A percentile compares a stretch with the other conserved stretches of the same genome.
Evolutionary conservation across 352 stramenopile genomes (phyloP).

Genomic region (Phytophthora hybrid): DNA sequence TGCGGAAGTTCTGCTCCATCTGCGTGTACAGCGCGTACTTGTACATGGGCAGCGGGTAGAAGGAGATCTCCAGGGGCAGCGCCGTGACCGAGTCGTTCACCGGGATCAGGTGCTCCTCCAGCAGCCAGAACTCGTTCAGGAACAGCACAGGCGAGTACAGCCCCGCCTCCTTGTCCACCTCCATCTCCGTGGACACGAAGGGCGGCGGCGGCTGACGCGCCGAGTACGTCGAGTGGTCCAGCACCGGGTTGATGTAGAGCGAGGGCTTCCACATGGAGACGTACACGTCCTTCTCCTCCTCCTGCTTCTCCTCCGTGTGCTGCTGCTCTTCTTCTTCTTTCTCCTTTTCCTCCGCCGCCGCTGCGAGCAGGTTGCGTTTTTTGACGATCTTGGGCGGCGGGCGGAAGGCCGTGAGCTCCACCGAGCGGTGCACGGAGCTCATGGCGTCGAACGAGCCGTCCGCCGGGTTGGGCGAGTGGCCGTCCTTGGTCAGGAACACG

Average conservation of each 20-base stretch:
- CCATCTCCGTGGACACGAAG: slow-evolving; percentile 71
- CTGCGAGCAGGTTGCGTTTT: slow-evolving; percentile 78
- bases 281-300: slow-evolving; percentile 48
- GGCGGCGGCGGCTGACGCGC: slow-evolving; percentile 61
- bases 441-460: slow-evolving; percentile 68
- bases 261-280: slow-evolving; percentile 86
- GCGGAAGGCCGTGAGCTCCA: slow-evolving; percentile 82
- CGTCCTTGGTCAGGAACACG: slow-evolving; percentile 83
- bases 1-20: slow-evolving; percentile 93
- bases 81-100: slow-evolving; percentile 91
- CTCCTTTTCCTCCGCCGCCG: slow-evolving; percentile 24
- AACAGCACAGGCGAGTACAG: slow-evolving; percentile 93
- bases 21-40: slow-evolving; percentile 95
- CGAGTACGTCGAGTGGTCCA: slow-evolving; percentile 78
- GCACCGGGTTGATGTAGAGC: slow-evolving; percentile 73
- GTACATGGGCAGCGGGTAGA: slow-evolving; percentile 88
- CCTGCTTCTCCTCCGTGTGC: slow-evolving; percentile 8
- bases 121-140: slow-evolving; percentile 95
- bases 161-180: slow-evolving; percentile 60
- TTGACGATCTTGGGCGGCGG: slow-evolving; percentile 76
- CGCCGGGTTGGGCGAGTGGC: slow-evolving; percentile 73
- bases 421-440: slow-evolving; percentile 57
- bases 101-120: slow-evolving; percentile 85
- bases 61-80: slow-evolving; percentile 87
- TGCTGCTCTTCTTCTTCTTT: background rate